phyloP scores from a whole-genome alignment of 2,329 filamentous ascomycete species.

The Xylaria sp. region DNA sequence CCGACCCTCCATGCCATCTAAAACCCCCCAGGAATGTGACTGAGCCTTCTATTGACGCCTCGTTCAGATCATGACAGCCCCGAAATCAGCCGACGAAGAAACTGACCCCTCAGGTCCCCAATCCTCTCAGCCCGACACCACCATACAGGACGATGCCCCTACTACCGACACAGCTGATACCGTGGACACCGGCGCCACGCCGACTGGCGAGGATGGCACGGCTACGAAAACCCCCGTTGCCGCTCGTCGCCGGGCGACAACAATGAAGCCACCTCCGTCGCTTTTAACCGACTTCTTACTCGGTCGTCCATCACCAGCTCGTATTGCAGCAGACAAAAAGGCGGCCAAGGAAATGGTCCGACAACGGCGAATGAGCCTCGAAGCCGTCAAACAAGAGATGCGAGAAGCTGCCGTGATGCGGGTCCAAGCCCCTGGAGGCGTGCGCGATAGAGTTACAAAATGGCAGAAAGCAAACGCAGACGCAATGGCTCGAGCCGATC shows the following conservation, averaged over 20 bases:
- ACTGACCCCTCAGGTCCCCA: constrained; percentile 45
- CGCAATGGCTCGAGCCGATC: constrained; percentile 65
- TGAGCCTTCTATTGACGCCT: constrained; percentile 34
- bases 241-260: constrained; percentile 46
- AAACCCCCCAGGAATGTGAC: constrained; percentile 40
- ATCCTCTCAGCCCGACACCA: constrained; percentile 37
- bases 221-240: constrained; percentile 41
- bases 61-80: constrained; percentile 48
- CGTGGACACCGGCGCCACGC: constrained; percentile 32
- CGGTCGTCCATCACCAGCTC: constrained; percentile 58
- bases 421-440: constrained; percentile 72
- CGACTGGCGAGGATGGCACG: constrained; percentile 39
- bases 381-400: constrained; percentile 70
- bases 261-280: constrained; percentile 45
- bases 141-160: constrained; percentile 39
- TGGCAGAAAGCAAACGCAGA: constrained; percentile 85
- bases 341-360: constrained; percentile 53
- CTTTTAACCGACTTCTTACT: constrained; percentile 50
- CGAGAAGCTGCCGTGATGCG: constrained; percentile 67
- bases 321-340: constrained; percentile 60
- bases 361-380: constrained; percentile 66
- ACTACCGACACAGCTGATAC: constrained; percentile 36
- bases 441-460: constrained; percentile 80
- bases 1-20: constrained; percentile 15
- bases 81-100: constrained; percentile 48